Percentiles rank a stretch among this genome's conserved stretches.
Evolutionary conservation across 1,284 basidiomycete species (phyloP).

Genomic region (Coniophora puteana): DNA sequence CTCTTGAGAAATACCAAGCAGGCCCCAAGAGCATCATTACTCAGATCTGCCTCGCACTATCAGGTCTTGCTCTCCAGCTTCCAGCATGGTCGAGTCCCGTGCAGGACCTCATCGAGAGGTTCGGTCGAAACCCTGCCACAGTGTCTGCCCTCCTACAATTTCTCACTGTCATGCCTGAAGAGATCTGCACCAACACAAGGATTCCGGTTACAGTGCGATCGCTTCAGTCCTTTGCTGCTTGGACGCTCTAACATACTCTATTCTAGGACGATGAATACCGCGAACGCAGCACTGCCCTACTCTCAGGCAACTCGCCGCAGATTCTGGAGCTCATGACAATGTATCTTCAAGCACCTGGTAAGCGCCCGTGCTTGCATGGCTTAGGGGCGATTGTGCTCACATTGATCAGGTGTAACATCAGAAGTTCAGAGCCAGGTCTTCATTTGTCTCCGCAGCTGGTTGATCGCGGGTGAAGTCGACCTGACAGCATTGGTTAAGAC

Average conservation of each 20-base stretch:
- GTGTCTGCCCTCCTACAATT: constrained; percentile 89
- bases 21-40: constrained; percentile 87
- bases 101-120: constrained; percentile 78
- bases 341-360: constrained; percentile 89
- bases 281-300: constrained; percentile 59
- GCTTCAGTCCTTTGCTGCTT: constrained; percentile 1
- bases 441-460: constrained; percentile 84
- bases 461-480: constrained; percentile 82
- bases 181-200: constrained; percentile 80
- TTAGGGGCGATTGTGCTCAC: constrained; percentile 1
- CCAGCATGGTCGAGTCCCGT: constrained; percentile 87
- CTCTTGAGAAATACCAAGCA: constrained; percentile 63
- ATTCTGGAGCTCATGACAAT: constrained; percentile 81
- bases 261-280: constrained; percentile 79
- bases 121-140: constrained; percentile 81
- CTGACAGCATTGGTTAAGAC: constrained; percentile 67
- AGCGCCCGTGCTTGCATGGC: constrained; percentile 17
- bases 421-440: constrained; percentile 88
- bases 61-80: constrained; percentile 90
- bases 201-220: constrained; percentile 87
- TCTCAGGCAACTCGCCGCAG: constrained; percentile 71
- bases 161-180: constrained; percentile 89
- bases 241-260: constrained; percentile 7
- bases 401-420: constrained; percentile 69
- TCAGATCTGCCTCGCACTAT: constrained; percentile 87